These are phyloP conservation scores for Quercus ilex DNA, from an alignment of 306 rosid species.

Conservation along the genomic window DNA sequence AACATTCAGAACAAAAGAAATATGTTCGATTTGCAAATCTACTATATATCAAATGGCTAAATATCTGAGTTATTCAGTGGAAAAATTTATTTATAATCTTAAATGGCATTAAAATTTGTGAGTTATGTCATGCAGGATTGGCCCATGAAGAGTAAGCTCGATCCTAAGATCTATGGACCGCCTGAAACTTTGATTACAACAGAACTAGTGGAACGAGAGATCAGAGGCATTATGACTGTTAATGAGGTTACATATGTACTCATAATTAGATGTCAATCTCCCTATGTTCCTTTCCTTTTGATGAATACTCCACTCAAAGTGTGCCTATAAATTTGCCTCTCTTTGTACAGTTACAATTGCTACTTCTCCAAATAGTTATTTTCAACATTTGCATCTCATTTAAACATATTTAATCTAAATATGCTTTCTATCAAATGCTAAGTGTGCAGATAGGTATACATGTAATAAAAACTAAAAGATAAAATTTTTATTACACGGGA, in stretches of 20 bases:
- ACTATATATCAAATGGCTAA: no score
- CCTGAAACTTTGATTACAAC: conserved; percentile 36
- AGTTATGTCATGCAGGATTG: conserved; percentile 29
- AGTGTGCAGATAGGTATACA: no score
- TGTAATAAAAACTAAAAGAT: no score
- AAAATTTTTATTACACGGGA: no score
- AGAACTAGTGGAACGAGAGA: conserved; percentile 23
- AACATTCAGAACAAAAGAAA: no score
- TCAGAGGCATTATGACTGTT: conserved; percentile 34
- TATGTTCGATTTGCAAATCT: no score
- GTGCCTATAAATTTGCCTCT: no score
- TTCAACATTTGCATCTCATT: no score
- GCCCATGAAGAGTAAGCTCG: conserved; percentile 42
- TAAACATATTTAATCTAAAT: no score
- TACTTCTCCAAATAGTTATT: background rate
- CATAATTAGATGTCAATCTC: background rate
- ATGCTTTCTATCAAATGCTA: no score
- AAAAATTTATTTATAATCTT: background rate
- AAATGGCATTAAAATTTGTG: no score
- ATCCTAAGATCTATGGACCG: conserved; percentile 36
- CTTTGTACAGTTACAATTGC: background rate
- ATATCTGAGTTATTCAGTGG: background rate
- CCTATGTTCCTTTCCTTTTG: background rate
- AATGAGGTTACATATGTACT: conserved; percentile 19
- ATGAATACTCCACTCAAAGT: background rate